Evolutionary conservation across 345 rosid species (phyloP), one percentile per base, ranked within the genome.

Genomic region (Populus nigra): DNA sequence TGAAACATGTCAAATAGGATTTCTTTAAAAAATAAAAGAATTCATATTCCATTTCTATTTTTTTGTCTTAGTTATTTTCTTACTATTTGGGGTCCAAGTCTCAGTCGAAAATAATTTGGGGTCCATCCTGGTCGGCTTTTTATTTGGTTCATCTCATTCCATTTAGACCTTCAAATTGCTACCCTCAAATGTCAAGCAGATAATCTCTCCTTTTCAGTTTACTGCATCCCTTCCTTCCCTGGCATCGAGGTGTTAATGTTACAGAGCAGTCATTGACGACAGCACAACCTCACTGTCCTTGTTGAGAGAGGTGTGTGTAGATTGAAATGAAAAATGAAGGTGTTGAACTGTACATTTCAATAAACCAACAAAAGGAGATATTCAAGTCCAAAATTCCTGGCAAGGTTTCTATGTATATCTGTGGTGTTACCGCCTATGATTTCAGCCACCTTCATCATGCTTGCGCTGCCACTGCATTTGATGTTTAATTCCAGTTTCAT

Each of bases 391-490:
- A 74, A 49, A 87, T 6, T 61, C 89, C 86, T 0, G 93, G 92
- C 0, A 92, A 89, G 72, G 89, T 91, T 53, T 77, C 90, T 81
- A 86, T 93, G 89, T 92, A 92, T 36, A 93, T 92, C 72, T 95
- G 99, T 29, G 97, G 99, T 13, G 90, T 95, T 61, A 93, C 99
- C 0, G 89, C 98, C 45, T 92, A 95, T 76, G 93, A 91, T 77
- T 84, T 86, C 87, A 93, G 99, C 86, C 97, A 93, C 82, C 84
- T 95, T 38, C 96, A 94, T 41, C 99, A 93, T 77, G 99, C 93
- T 45, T 96, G 98, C 36, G 96, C 98, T 39, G 96, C 94, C 23
- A 88, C 89, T 59, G 76, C 91, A 65, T 95, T 95, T 33, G 97
- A 95, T 73, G 83, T 93, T n/a, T 92, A 91, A 43, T 91, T 84